Evolutionary conservation across 148 eudicot genomes (phyloP).

Genomic region (Cornus controversa): DNA sequence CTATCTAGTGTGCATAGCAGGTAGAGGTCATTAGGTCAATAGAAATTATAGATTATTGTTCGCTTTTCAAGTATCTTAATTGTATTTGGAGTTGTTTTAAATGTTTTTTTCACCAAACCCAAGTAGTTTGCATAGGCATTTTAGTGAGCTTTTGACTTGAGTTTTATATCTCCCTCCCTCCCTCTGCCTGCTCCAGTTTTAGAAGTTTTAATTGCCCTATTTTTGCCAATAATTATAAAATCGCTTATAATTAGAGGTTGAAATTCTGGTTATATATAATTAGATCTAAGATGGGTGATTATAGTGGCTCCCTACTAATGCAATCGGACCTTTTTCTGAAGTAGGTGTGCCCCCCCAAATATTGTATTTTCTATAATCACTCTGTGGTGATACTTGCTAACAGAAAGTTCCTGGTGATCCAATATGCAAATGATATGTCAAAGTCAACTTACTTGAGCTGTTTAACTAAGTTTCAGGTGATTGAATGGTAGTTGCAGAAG

Average conservation of each 20-base stretch:
- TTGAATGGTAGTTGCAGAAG: neutral
- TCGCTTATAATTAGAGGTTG: neutral
- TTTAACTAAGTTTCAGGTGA: neutral
- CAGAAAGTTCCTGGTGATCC: too few species aligned
- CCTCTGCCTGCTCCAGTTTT: neutral
- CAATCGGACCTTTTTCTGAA: neutral
- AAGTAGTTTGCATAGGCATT: neutral
- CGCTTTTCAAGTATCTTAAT: neutral
- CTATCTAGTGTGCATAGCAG: neutral
- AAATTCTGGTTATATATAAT: neutral
- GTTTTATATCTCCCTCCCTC: neutral
- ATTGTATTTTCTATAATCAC: too few species aligned
- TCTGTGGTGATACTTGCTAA: too few species aligned
- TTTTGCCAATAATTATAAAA: neutral
- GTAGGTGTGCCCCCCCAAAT: too few species aligned
- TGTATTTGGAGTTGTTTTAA: too few species aligned
- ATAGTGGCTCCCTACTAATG: slow-evolving; percentile 5
- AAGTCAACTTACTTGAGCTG: neutral
- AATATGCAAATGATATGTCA: neutral
- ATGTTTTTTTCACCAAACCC: slow-evolving; percentile 12
- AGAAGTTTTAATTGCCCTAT: slow-evolving; percentile 2
- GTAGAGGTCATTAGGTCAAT: neutral
- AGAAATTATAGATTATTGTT: neutral
- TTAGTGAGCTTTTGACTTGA: neutral
- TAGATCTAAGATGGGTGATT: neutral